A percentile compares a stretch with the other conserved stretches of the same genome.
Evolutionary conservation across 768 basidiomycete species (phyloP).

Genomic region (Asterophora lycoperdoides): DNA sequence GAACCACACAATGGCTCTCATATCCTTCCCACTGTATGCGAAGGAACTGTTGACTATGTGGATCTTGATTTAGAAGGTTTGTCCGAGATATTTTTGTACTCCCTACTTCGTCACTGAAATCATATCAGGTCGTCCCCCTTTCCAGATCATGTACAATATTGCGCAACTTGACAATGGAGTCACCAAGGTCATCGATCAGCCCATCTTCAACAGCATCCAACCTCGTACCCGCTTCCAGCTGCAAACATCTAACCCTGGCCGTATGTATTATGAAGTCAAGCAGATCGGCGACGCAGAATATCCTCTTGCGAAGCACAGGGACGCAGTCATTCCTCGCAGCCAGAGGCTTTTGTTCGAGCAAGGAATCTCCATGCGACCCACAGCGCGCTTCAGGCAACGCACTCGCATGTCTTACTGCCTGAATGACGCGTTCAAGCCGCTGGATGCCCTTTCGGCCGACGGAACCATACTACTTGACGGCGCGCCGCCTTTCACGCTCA

Average conservation of each 20-base stretch:
- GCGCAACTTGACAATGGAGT: conserved; percentile 68
- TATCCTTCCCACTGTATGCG: conserved; percentile 75
- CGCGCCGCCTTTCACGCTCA: conserved; percentile 78
- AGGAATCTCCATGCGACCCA: conserved; percentile 76
- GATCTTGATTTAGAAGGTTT: conserved; percentile 78
- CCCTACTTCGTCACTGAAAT: background rate
- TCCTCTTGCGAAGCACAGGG: conserved; percentile 64
- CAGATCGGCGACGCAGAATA: conserved; percentile 85
- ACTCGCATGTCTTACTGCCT: conserved; percentile 72
- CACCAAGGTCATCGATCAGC: conserved; percentile 68
- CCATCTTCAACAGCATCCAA: conserved; percentile 82
- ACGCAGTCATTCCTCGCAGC: conserved; percentile 59
- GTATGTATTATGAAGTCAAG: conserved; percentile 87
- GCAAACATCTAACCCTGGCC: conserved; percentile 70
- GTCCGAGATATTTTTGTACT: conserved; percentile 12
- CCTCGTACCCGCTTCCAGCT: conserved; percentile 76
- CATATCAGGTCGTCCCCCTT: conserved; percentile 78
- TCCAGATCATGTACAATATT: conserved; percentile 89
- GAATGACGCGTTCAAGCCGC: conserved; percentile 57
- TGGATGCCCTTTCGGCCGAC: conserved; percentile 49
- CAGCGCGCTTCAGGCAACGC: conserved; percentile 68
- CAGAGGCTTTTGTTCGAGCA: conserved; percentile 80
- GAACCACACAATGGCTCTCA: conserved; percentile 69
- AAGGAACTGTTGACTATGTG: conserved; percentile 75
- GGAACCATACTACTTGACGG: conserved; percentile 72